A percentile compares a stretch with the other conserved stretches of the same genome.
phyloP scores from a whole-genome alignment of 2,329 filamentous ascomycete species.

The Elsinoe arachidis region DNA sequence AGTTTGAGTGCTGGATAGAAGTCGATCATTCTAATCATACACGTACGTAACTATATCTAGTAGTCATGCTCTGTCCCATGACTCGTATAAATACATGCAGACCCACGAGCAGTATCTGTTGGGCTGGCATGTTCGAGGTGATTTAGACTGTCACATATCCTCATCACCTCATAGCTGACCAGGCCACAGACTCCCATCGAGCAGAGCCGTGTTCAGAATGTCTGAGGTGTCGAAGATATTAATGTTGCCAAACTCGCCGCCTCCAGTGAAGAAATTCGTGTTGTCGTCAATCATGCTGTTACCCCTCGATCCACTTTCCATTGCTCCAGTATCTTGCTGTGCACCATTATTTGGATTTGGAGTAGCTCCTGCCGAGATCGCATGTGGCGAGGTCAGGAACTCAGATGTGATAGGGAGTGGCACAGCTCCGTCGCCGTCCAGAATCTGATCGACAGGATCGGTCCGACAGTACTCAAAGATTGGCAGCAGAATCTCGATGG shows the following conservation, averaged over 20 bases:
- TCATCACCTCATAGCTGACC: constrained; percentile 6
- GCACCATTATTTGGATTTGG: neutral
- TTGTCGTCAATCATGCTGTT: neutral
- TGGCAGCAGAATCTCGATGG: constrained; percentile 1
- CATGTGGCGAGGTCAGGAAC: constrained; percentile 6
- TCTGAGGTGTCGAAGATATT: constrained; percentile 13
- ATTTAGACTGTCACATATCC: no score
- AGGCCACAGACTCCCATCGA: constrained; percentile 11
- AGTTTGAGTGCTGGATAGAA: no score
- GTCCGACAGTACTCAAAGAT: constrained; percentile 9
- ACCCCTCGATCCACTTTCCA: neutral
- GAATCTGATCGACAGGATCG: neutral
- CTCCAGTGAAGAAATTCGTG: neutral
- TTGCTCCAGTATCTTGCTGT: neutral
- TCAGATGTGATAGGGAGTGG: neutral
- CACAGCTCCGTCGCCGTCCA: neutral
- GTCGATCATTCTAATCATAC: no score
- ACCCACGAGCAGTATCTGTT: no score
- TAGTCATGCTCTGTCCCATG: no score
- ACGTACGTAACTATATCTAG: no score
- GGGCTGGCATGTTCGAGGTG: no score
- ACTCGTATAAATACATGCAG: no score
- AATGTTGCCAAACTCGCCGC: neutral
- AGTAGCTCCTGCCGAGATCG: neutral
- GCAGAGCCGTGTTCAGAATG: constrained; percentile 8